Base-by-base conservation (phyloP, 305 asterid species). In the Withania somnifera region DNA sequence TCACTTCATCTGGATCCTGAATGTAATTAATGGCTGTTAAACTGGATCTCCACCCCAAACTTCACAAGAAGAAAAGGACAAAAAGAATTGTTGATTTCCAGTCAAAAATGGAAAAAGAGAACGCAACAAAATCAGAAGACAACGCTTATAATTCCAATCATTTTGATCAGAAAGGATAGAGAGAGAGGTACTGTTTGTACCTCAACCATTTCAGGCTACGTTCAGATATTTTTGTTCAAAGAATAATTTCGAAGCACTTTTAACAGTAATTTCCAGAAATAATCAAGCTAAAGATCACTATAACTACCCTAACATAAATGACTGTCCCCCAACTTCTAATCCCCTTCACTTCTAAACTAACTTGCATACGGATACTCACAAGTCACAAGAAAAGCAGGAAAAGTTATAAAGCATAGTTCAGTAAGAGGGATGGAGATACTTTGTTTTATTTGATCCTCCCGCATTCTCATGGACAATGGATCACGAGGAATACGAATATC, bases 11-110 rank as follows among this genome's bases (percentile, higher is more conserved):
- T 76, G 99, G 99, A 84, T 95, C 99, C 89, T 95, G 99, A 86
- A 95, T 94, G 87, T 95, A 95, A 84, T 95, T 95, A 28, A 95
- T 85, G 13, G 99, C 94, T 30, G 99, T 86, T 95, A 95, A 84
- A 95, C 99, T 30, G 99, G 99, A 84, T 95, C 99, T 80, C 99
- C 99, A 82, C 99, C 99, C 99, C 99, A 95, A 89, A 95, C 99
- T 95, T 92, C 91, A 89, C 22, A 24, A 71, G 24, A 71, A 69
- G 22, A 80, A 22, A 28, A 40, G 17, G 40, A 78, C 53, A 75
- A 26, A 9, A 28, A 6, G 28, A 50, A 50, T 75, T 75, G 80
- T 75, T 75, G 61, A 75, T 75, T 75, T 9, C 45, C 61, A 47
- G 80, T 26, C n/a, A 75, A 50, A 47, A 75, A 28, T 45, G 45